Evolutionary conservation across 1,284 basidiomycete species (phyloP).

Genomic region (Ceratobasidium theobromae): DNA sequence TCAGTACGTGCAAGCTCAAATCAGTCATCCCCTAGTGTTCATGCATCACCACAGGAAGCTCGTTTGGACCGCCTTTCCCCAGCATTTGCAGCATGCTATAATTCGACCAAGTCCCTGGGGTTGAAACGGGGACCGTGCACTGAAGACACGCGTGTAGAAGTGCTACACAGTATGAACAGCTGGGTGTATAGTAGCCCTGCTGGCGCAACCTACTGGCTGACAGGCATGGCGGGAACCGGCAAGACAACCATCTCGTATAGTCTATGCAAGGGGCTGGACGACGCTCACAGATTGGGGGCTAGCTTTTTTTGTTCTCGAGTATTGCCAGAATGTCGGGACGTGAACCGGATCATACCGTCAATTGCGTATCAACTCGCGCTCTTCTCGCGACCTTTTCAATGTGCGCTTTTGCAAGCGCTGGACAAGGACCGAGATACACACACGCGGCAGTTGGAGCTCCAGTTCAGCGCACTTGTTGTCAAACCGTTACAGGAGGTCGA

Average conservation of each 20-base stretch:
- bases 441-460: not conserved
- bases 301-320: constrained; percentile 42
- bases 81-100: not conserved
- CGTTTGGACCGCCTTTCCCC: not conserved
- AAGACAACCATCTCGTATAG: constrained; percentile 40
- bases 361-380: constrained; percentile 31
- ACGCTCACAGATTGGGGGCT: constrained; percentile 38
- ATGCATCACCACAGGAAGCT: not conserved
- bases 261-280: constrained; percentile 33
- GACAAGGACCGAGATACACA: not conserved
- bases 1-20: not conserved
- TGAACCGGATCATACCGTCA: constrained; percentile 6
- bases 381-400: not conserved
- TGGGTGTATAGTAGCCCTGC: not conserved
- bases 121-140: not conserved
- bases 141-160: not conserved
- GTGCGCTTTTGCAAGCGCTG: not conserved
- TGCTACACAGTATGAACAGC: not conserved
- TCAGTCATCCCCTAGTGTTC: too few species aligned
- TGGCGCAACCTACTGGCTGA: constrained; percentile 30
- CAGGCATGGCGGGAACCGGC: constrained; percentile 34
- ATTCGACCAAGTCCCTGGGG: not conserved
- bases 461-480: not conserved
- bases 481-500: not conserved
- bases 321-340: constrained; percentile 8